Percentiles rank a stretch among this genome's conserved stretches.
phyloP scores from a whole-genome alignment of 2,329 filamentous ascomycete genomes.

The Tricladium varicosporioides region DNA sequence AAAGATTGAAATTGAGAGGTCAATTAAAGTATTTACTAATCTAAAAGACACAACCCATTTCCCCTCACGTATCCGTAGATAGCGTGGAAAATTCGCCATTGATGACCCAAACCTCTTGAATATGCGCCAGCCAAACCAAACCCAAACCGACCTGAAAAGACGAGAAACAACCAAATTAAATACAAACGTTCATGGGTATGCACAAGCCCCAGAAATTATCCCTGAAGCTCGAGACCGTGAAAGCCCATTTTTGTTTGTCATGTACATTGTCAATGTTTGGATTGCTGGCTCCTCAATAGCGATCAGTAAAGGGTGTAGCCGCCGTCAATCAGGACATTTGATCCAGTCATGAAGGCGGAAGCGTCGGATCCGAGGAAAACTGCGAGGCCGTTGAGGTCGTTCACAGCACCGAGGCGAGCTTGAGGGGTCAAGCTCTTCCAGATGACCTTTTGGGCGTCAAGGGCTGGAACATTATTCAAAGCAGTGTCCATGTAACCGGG shows the following conservation, averaged over 20 bases:
- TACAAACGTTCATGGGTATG: background rate
- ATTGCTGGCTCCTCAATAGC: constrained; percentile 20
- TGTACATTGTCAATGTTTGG: background rate
- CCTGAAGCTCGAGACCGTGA: background rate
- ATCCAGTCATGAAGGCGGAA: constrained; percentile 74
- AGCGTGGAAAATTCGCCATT: background rate
- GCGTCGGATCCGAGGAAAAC: constrained; percentile 74
- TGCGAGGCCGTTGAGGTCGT: constrained; percentile 75
- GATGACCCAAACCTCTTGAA: background rate
- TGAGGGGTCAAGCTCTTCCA: constrained; percentile 74
- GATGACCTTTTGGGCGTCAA: constrained; percentile 80
- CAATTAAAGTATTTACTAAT: background rate
- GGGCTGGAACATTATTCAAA: constrained; percentile 72
- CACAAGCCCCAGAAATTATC: background rate
- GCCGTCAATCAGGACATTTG: constrained; percentile 49
- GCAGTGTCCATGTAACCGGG: constrained; percentile 87
- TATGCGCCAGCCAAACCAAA: background rate
- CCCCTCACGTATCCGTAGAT: background rate
- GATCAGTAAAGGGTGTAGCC: constrained; percentile 34
- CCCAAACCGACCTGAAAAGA: constrained; percentile 1
- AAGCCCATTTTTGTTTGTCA: background rate
- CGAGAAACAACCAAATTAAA: background rate
- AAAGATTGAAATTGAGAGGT: background rate
- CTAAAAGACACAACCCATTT: background rate
- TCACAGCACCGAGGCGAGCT: constrained; percentile 67